Base-by-base conservation (phyloP, 352 stramenopile genomes). In the Salisapilia sapeloensis region DNA sequence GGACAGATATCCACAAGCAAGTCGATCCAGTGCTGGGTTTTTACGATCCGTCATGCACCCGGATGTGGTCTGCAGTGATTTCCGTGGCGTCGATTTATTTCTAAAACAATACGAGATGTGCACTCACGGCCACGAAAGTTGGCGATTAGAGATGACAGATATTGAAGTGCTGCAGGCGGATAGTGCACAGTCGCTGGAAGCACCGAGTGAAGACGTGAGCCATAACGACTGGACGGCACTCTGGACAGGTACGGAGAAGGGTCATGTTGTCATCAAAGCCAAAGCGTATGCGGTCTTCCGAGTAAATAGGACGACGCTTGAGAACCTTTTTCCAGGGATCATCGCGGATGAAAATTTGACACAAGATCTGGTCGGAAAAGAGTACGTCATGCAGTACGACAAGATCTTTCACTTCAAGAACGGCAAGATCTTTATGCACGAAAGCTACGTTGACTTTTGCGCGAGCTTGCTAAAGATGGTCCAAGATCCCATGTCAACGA, bases 381-480 rank as follows among this genome's bases (percentile, higher is more conserved):
- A 65, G 37, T 78, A 78, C 33, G 38, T 43, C 24, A 52, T 80
- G 16, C 53, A 67, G 38, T 78, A 81, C 47, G 60, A 78, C 41
- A 81, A 78, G 34, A 60, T 75, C 3, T 78, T 81, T 35, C 61
- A 81, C 29, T 75, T 81, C 31, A 34, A 47, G 13, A 31, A 46
- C 24, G 51, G 54, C 1, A 42, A 42, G 17, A 48, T 81, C 12
- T 74, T 74, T 37, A 61, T 78, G 42, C 59, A 78, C 37, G 61
- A 78, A 21, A 58, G 50, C 1, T 50, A 53, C 20, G 42, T 66
- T 3, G 60, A 77, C 22, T 58, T 77, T 8, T 66, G 52, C 25
- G 50, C 43, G 22, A 50, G 65, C 10, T 49, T 81, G 35, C 39
- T 78, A n/a, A 18, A 56, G 13, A 51, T 78, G 44, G 43, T 60